A percentile compares a stretch with the other conserved stretches of the same genome.
Conservation (phyloP, 352 stramenopile genomes). For the Phytopythium kandeliae region DNA sequence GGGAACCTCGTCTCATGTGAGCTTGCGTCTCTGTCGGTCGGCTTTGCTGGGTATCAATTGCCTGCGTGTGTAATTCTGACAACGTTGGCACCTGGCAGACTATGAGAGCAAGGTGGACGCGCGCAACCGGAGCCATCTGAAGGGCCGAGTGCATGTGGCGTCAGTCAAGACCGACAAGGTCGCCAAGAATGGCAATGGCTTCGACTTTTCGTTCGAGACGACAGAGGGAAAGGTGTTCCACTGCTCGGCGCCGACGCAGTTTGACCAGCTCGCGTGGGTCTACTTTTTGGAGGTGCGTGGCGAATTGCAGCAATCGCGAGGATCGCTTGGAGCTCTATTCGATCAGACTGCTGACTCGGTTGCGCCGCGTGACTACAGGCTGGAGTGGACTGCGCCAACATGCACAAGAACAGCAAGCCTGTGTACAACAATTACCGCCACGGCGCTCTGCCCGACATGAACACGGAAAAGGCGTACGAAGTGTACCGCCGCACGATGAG, state of each 20-base stretch:
- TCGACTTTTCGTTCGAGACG: conserved; percentile 84
- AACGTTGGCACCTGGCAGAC: conserved; percentile 19
- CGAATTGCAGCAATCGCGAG: too few relatives aligned
- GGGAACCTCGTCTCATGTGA: conserved; percentile 81
- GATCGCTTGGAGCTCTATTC: not conserved
- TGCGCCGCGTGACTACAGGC: conserved; percentile 18
- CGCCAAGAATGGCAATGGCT: conserved; percentile 72
- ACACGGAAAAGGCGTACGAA: conserved; percentile 76
- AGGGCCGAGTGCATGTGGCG: conserved; percentile 76
- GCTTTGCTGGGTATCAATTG: not conserved
- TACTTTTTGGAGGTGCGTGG: conserved; percentile 70
- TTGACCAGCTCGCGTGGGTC: conserved; percentile 80
- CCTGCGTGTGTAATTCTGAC: not conserved
- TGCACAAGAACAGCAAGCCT: conserved; percentile 79
- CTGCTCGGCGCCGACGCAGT: conserved; percentile 71
- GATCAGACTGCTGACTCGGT: not conserved
- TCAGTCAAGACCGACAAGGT: conserved; percentile 75
- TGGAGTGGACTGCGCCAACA: conserved; percentile 70
- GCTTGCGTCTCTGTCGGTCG: conserved; percentile 10
- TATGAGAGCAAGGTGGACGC: conserved; percentile 88
- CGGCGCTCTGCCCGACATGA: conserved; percentile 64
- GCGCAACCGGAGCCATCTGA: conserved; percentile 80
- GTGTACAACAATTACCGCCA: conserved; percentile 80
- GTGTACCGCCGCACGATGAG: conserved; percentile 58
- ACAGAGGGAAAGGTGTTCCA: conserved; percentile 82